Base-by-base conservation (phyloP, 805 yeast species). In the Wickerhamiella brachini region DNA sequence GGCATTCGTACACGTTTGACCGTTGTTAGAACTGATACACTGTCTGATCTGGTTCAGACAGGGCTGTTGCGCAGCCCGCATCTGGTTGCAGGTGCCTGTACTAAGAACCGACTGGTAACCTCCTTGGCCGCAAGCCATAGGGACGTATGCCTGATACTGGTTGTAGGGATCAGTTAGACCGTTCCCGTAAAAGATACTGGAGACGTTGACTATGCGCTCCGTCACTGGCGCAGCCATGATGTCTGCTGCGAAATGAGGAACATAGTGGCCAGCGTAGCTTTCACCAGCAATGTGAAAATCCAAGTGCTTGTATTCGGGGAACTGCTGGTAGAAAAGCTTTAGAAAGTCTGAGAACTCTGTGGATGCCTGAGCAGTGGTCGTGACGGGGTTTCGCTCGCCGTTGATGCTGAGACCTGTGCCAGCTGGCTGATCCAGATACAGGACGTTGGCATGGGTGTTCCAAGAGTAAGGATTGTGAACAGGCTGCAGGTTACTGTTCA, bases 381-480 rank as follows among this genome's bases (percentile, higher is more conserved):
- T 8, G 37, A 81, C 67, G n/a, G 57, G 51, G 4, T 24, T 2
- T 39, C 81, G 69, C 13, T 80, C 74, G 46, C 70, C 70, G 23
- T 95, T 85, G 65, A 83, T 82, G 0, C 96, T 87, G 68, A 79
- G 90, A n/a, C 97, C 97, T 37, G 85, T 95, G 50, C 85, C 84
- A 44, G 89, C 85, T 3, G 97, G 97, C 68, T 90, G 97, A 66
- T 90, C 97, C 55, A 90, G 74, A 71, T 83, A 90, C 56, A 90
- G 82, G 21, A 90, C 86, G 29, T 89, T 79, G 21, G 97, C 97
- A 62, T 88, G 85, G 58, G 74, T 71, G 68, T 89, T 90, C 97
- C 97, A 90, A 1, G 95, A 82, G 68, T 78, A 71, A 20, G 93
- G 93, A 68, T 90, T 90, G 65, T 68, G 72, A 31, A 76, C 75